phyloP scores from a whole-genome alignment of 2,329 filamentous ascomycete genomes.

The Davidsoniella australis region DNA sequence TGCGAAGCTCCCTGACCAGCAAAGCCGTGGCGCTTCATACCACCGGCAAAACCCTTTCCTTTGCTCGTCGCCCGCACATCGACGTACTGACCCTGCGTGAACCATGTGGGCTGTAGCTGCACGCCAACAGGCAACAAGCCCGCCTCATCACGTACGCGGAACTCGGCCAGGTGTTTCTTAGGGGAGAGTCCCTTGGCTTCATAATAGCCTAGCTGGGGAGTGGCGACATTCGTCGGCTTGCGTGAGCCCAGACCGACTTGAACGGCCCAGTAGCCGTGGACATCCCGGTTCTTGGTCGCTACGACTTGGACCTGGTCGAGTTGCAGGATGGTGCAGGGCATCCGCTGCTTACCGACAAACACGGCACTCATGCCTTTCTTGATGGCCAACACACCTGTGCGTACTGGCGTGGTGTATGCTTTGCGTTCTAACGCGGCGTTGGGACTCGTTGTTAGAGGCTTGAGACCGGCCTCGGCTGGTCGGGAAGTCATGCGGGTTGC shows the following conservation, averaged over 20 bases:
- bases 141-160: slow-evolving; percentile 56
- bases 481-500: slow-evolving; percentile 45
- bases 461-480: slow-evolving; percentile 37
- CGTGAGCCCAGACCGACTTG: slow-evolving; percentile 70
- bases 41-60: slow-evolving; percentile 89
- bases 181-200: slow-evolving; percentile 65
- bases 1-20: slow-evolving; percentile 77
- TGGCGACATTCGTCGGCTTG: slow-evolving; percentile 58
- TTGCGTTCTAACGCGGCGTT: slow-evolving; percentile 43
- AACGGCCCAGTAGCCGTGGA: slow-evolving; percentile 86
- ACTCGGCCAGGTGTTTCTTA: slow-evolving; percentile 73
- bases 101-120: slow-evolving; percentile 73
- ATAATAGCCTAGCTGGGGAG: slow-evolving; percentile 76
- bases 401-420: slow-evolving; percentile 41
- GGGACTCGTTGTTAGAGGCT: slow-evolving; percentile 37
- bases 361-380: slow-evolving; percentile 96
- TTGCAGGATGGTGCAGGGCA: slow-evolving; percentile 81
- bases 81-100: slow-evolving; percentile 75
- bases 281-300: slow-evolving; percentile 61
- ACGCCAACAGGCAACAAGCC: slow-evolving; percentile 64
- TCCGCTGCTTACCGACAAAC: slow-evolving; percentile 62
- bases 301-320: slow-evolving; percentile 84
- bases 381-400: slow-evolving; percentile 66
- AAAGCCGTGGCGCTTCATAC: slow-evolving; percentile 94
- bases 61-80: slow-evolving; percentile 65